Conservation (phyloP, 306 rosid species). For the Pterocarpus macrocarpus region DNA sequence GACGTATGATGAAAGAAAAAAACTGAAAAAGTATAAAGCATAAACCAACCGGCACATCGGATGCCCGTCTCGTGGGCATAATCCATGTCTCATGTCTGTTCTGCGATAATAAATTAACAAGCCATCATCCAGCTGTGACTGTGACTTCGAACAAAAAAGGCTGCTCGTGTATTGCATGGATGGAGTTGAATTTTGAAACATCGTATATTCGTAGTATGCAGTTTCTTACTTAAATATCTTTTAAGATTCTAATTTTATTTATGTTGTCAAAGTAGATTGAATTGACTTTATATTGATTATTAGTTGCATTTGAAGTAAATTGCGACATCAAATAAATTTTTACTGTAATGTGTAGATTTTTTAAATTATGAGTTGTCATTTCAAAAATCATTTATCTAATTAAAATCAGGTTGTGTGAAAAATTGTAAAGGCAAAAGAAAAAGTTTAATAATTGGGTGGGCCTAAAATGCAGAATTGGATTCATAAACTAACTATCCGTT, state of each 20-base stretch:
- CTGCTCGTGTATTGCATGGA: neutral
- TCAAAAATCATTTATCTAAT: too few relatives aligned
- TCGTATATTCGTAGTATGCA: neutral
- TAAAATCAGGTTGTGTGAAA: too few relatives aligned
- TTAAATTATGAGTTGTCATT: too few relatives aligned
- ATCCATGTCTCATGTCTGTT: neutral
- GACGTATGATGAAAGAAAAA: neutral
- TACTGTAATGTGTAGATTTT: neutral
- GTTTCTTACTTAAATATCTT: neutral
- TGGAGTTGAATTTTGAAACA: neutral
- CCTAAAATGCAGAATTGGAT: neutral
- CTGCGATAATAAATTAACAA: neutral
- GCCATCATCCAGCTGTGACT: neutral
- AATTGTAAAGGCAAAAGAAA: neutral
- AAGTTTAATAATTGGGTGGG: neutral
- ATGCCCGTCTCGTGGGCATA: conserved; percentile 24
- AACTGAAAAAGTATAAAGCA: neutral
- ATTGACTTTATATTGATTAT: neutral
- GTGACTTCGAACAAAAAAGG: conserved; percentile 11
- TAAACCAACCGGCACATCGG: conserved; percentile 38
- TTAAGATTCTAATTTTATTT: neutral
- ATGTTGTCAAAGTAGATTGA: conserved; percentile 3
- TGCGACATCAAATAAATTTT: neutral
- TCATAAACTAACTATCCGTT: neutral
- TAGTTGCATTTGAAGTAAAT: neutral